phyloP scores from a whole-genome alignment of 2,329 filamentous ascomycete genomes.

The Cytospora piceae region DNA sequence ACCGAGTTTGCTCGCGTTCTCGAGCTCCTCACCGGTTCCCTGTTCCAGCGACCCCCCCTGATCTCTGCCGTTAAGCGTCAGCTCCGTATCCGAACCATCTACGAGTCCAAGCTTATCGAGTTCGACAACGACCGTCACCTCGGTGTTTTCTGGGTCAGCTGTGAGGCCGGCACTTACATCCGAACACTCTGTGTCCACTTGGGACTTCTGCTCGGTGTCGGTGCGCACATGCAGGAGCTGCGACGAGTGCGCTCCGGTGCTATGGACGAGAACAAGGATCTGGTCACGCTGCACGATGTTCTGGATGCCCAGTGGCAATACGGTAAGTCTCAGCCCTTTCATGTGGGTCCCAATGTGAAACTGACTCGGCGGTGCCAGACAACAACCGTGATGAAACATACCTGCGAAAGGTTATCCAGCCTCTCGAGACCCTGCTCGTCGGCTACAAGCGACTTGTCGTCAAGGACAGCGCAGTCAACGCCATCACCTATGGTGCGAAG shows the following conservation, averaged over 20 bases:
- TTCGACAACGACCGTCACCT: constrained; percentile 98
- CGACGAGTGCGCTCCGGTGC: constrained; percentile 91
- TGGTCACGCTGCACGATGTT: constrained; percentile 94
- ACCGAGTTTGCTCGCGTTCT: constrained; percentile 90
- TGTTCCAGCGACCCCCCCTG: constrained; percentile 95
- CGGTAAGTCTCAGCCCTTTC: constrained; percentile 30
- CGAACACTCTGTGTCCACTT: constrained; percentile 96
- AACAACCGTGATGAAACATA: constrained; percentile 95
- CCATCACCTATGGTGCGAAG: constrained; percentile 98
- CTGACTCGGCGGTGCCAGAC: constrained; percentile 53
- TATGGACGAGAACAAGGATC: constrained; percentile 86
- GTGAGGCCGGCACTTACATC: constrained; percentile 98
- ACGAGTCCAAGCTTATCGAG: constrained; percentile 95
- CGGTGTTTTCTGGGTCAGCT: constrained; percentile 99
- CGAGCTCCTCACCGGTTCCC: constrained; percentile 92
- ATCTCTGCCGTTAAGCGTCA: constrained; percentile 99
- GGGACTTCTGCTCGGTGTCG: constrained; percentile 52
- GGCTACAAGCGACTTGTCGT: constrained; percentile 97
- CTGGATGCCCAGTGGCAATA: constrained; percentile 94
- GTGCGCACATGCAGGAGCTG: constrained; percentile 98
- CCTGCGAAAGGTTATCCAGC: constrained; percentile 86
- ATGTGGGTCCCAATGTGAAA: not conserved
- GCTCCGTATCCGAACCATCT: constrained; percentile 95
- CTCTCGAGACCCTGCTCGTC: constrained; percentile 88
- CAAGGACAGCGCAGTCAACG: constrained; percentile 95